Percentiles rank a stretch among this genome's conserved stretches.
phyloP scores from a whole-genome alignment of 306 rosid genomes.

The Quercus wislizeni region DNA sequence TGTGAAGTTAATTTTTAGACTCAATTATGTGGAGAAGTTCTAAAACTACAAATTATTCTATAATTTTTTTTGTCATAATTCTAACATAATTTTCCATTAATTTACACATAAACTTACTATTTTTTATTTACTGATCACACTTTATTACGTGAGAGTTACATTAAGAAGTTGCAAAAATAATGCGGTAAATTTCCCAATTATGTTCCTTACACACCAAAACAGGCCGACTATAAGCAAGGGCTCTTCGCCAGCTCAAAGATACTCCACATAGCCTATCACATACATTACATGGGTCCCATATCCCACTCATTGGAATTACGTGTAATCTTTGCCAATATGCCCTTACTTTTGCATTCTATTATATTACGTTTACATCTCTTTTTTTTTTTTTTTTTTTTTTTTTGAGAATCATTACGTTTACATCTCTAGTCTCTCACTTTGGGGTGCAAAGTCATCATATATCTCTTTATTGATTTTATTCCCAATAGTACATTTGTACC shows the following conservation, averaged over 20 bases:
- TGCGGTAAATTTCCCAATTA: too few relatives aligned
- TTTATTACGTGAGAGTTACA: too few relatives aligned
- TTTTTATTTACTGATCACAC: too few relatives aligned
- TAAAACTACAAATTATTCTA: too few relatives aligned
- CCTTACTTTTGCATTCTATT: neutral
- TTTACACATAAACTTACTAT: rapidly evolving
- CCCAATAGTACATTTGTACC: too few relatives aligned
- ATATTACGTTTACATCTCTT: neutral
- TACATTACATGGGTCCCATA: neutral
- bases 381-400: too few relatives aligned
- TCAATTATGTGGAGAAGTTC: too few relatives aligned
- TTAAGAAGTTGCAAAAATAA: too few relatives aligned
- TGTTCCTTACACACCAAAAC: neutral
- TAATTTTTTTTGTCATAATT: too few relatives aligned
- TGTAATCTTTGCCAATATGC: neutral
- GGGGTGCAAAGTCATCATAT: too few relatives aligned
- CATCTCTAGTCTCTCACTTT: neutral
- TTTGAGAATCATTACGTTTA: neutral
- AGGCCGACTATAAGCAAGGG: neutral
- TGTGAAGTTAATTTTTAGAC: too few relatives aligned
- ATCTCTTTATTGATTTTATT: too few relatives aligned
- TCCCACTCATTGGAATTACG: neutral
- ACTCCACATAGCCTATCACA: neutral
- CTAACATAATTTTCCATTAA: rapidly evolving
- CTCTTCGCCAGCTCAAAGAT: neutral